Conservation (phyloP, 164 flowering plant genomes). For the Cinnamomum chago region DNA sequence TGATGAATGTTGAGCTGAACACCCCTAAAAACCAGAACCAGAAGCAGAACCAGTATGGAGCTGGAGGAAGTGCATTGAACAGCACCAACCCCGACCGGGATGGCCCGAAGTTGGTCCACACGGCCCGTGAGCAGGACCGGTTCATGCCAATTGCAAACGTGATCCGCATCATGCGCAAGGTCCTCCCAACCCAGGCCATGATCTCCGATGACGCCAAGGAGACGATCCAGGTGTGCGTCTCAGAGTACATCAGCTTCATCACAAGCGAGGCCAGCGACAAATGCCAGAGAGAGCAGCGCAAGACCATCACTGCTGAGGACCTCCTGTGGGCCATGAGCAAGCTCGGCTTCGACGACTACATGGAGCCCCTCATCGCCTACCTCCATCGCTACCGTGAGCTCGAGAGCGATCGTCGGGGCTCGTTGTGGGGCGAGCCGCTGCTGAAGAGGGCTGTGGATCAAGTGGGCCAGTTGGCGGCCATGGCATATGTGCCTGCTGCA, state of each 20-base stretch:
- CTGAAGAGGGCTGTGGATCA: slow-evolving; percentile 26
- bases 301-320: slow-evolving; percentile 85
- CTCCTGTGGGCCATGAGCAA: slow-evolving; percentile 82
- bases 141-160: slow-evolving; percentile 88
- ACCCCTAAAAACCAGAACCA: background rate
- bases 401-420: slow-evolving; percentile 41
- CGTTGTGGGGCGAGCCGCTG: slow-evolving; percentile 39
- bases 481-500: slow-evolving; percentile 5
- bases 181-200: slow-evolving; percentile 75
- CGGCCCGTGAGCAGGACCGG: slow-evolving; percentile 70
- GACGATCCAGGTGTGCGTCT: slow-evolving; percentile 78
- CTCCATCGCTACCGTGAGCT: slow-evolving; percentile 30
- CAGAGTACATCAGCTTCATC: slow-evolving; percentile 82
- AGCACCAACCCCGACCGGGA: slow-evolving; percentile 15
- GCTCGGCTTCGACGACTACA: slow-evolving; percentile 77
- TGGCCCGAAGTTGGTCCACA: slow-evolving; percentile 31
- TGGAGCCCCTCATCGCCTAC: slow-evolving; percentile 59
- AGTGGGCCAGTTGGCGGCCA: slow-evolving; percentile 5
- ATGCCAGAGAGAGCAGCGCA: slow-evolving; percentile 83
- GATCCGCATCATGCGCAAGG: slow-evolving; percentile 72
- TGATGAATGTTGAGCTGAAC: background rate
- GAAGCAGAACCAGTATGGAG: too few species aligned
- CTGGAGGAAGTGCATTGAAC: background rate
- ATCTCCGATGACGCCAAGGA: slow-evolving; percentile 83
- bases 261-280: slow-evolving; percentile 82